Base-by-base conservation (phyloP, 805 yeast species). In the Candida incommunis region DNA sequence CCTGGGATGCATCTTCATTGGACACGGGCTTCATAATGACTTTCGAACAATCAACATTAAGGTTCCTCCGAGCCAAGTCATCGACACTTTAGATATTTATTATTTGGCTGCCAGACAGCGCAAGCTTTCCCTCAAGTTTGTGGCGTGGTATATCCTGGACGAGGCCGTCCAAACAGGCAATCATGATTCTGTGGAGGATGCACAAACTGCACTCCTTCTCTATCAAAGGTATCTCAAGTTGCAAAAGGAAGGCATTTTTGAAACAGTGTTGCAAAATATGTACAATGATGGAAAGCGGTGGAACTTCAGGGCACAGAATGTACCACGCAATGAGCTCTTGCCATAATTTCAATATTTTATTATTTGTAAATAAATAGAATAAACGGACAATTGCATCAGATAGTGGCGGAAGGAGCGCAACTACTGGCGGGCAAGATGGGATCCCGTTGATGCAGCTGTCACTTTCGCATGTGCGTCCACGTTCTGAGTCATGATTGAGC, bases 181-280 rank as follows among this genome's bases (percentile, higher is more conserved):
- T 57, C 99, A 92, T 62, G 97, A 94, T 59, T 90, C 97, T 0
- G 87, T 92, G 41, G 98, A 92, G 57, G 99, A 92, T 66, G 96
- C 99, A 0, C 67, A 70, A 46, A 81, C 94, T 9, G 97, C 99
- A 0, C 69, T 92, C 53, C 62, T 74, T 41, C 65, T 92, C 27
- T 94, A 84, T 65, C 74, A 76, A 49, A 78, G 76, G 55, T 90
- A 84, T 56, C 62, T 74, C 55, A 79, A 80, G 50, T 68, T 90
- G 50, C 65, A 67, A 43, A 70, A 67, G 2, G 60, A 63, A 0
- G 90, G 83, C 0, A 69, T 66, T 23, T 73, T 90, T 47, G 84
- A 82, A 40, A 63, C 60, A 3, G 70, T 76, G 1, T 68, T 92
- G 54, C 73, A 78, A 24, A 70, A 73, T 35, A 72, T 94, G 15